phyloP scores from a whole-genome alignment of 805 yeast species.

The Cyberlindnera euphorbiiphila region DNA sequence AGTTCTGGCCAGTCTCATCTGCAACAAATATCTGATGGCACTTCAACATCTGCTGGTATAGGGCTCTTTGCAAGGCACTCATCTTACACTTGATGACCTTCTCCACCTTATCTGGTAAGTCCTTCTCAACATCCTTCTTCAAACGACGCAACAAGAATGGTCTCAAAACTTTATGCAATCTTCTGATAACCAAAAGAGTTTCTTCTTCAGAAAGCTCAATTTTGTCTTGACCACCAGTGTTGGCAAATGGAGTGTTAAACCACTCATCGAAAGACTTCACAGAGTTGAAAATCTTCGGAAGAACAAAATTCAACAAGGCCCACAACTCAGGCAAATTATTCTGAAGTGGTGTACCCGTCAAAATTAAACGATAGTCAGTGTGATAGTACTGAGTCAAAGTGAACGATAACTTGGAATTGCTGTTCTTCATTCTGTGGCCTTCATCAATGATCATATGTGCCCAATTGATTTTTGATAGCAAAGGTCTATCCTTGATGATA shows the following conservation, averaged over 20 bases:
- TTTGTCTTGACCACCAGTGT: conserved; percentile 78
- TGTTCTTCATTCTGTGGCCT: conserved; percentile 86
- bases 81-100: conserved; percentile 76
- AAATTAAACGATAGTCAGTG: conserved; percentile 72
- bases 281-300: conserved; percentile 81
- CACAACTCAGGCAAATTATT: conserved; percentile 82
- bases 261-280: conserved; percentile 85
- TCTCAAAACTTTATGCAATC: conserved; percentile 82
- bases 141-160: conserved; percentile 81
- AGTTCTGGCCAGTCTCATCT: conserved; percentile 52
- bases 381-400: conserved; percentile 70
- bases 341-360: conserved; percentile 87
- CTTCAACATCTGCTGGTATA: conserved; percentile 76
- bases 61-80: conserved; percentile 63
- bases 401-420: conserved; percentile 66
- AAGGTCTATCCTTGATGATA: conserved; percentile 70
- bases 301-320: conserved; percentile 78
- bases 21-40: conserved; percentile 67
- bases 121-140: conserved; percentile 84
- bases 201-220: conserved; percentile 84
- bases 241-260: conserved; percentile 87
- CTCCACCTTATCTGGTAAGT: conserved; percentile 79
- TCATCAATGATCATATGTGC: conserved; percentile 89
- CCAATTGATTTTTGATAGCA: conserved; percentile 66
- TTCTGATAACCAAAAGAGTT: conserved; percentile 71